Evolutionary conservation across 2,329 filamentous ascomycete species (phyloP), one percentile per base, ranked within the genome.

Genomic region (Gremmenia infestans): DNA sequence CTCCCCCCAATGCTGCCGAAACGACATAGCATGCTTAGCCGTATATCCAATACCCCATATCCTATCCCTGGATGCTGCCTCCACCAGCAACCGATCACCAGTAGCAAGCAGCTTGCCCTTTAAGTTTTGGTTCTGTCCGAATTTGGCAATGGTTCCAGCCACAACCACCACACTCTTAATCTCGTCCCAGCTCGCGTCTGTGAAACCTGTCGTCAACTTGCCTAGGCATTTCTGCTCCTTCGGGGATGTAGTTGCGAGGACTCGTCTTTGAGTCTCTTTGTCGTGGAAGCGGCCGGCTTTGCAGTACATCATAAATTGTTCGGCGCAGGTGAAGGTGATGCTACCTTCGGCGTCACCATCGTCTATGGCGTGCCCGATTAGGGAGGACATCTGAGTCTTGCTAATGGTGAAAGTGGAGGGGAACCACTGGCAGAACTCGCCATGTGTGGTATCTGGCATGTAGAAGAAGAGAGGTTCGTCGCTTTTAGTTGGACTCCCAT

Each of bases 251-350:
- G 67, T 67, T 5, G 59, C 62, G 25, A 72, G 63, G 23, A 72
- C 54, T 22, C 25, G 57, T 37, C 52, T 50, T 52, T 68, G 65
- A 1, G 60, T 60, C 5, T 51, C 54, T 15, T 28, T 50, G 61
- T 74, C 72, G 53, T 59, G 49, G 58, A 73, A 74, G 3, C 67
- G 66, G 14, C 63, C 67, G 17, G 72, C 72, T 62, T 74, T 74
- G 68, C 70, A 71, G 61, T 69, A 74, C 73, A 73, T 74, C 72
- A 74, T 74, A 60, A 72, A 74, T 54, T 74, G 72, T 59, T 74
- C 72, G 6, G 70, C 70, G 54, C 69, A 72, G 55, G 50, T 63
- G 60, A 74, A 73, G 5, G 61, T 65, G 53, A 72, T 65, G 48
- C 23, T 56, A 25, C 45, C 39, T 28, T 53, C 48, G 19, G 23